Evolutionary conservation across 108 stramenopile species (phyloP).

Genomic region (Skeletonema costatum): DNA sequence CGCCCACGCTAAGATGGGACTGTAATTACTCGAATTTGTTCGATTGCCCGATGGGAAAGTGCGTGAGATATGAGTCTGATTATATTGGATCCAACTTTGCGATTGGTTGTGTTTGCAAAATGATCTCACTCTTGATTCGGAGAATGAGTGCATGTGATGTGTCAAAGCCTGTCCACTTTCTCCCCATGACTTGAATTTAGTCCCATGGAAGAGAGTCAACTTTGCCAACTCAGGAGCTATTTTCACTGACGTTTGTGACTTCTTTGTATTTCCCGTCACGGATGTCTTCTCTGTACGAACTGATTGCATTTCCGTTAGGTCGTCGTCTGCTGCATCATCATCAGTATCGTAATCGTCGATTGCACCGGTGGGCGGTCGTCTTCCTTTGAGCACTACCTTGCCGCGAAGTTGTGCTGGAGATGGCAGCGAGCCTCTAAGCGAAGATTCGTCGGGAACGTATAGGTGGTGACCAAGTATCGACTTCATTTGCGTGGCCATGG

Average conservation of each 20-base stretch:
- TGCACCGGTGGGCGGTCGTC: constrained; percentile 50
- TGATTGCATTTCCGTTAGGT: constrained; percentile 39
- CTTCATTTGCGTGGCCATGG: constrained; percentile 77
- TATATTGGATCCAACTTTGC: constrained; percentile 74
- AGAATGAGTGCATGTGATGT: constrained; percentile 82
- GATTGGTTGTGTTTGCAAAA: constrained; percentile 44
- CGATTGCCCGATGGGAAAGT: constrained; percentile 90
- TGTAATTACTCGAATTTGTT: constrained; percentile 94
- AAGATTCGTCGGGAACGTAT: constrained; percentile 73
- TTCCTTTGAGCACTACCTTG: constrained; percentile 85
- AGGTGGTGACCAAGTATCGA: constrained; percentile 73
- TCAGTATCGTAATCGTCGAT: constrained; percentile 45
- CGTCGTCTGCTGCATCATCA: constrained; percentile 53
- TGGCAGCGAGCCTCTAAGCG: constrained; percentile 57
- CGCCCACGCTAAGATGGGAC: constrained; percentile 88
- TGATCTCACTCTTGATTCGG: constrained; percentile 67
- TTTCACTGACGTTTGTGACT: constrained; percentile 38
- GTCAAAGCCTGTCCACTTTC: constrained; percentile 49
- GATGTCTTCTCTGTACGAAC: constrained; percentile 24
- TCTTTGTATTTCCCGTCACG: constrained; percentile 29
- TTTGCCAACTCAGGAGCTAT: constrained; percentile 64
- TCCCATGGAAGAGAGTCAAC: constrained; percentile 80
- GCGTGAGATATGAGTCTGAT: constrained; percentile 78
- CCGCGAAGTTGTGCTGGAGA: constrained; percentile 78
- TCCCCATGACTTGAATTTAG: constrained; percentile 61